Percentiles rank a stretch among this genome's conserved stretches.
Evolutionary conservation across 768 basidiomycete genomes (phyloP).

Genomic region (Porphyrellus cyaneotinctus): DNA sequence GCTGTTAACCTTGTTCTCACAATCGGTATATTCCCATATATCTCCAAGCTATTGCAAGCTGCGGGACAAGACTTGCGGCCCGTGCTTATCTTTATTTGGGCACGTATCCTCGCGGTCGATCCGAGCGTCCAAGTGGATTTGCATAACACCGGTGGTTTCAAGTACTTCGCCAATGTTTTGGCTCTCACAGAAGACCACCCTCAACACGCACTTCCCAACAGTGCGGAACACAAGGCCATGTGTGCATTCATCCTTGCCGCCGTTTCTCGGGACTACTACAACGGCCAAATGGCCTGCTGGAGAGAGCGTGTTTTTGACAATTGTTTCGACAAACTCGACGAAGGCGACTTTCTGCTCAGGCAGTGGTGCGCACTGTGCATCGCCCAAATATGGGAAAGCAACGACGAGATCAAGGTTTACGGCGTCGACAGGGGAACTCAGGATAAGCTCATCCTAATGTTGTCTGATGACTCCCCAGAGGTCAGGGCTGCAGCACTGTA

Average conservation of each 20-base stretch:
- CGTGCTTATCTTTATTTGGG: constrained; percentile 98
- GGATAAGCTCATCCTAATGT: constrained; percentile 71
- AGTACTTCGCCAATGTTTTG: constrained; percentile 80
- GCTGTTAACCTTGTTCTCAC: constrained; percentile 93
- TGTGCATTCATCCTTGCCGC: constrained; percentile 94
- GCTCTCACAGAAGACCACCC: constrained; percentile 59
- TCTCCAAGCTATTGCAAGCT: constrained; percentile 92
- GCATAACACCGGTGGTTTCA: constrained; percentile 74
- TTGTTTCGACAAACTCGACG: constrained; percentile 80
- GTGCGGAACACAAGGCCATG: constrained; percentile 96
- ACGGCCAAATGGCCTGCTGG: constrained; percentile 84
- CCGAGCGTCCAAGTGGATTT: constrained; percentile 88
- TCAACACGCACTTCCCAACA: constrained; percentile 71
- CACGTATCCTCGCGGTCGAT: constrained; percentile 95
- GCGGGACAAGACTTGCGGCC: constrained; percentile 94
- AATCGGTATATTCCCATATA: constrained; percentile 98
- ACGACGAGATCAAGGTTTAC: constrained; percentile 85
- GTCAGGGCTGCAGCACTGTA: constrained; percentile 89
- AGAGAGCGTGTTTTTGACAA: constrained; percentile 79
- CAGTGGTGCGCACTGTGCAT: constrained; percentile 96
- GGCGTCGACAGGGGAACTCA: constrained; percentile 78
- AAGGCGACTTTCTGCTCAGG: constrained; percentile 86
- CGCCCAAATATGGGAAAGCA: constrained; percentile 89
- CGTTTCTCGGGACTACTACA: constrained; percentile 83
- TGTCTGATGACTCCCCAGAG: constrained; percentile 87